These are phyloP conservation scores for Diaporthe velutina DNA, from an alignment of 2,329 filamentous ascomycete genomes.

Conservation along the genomic window DNA sequence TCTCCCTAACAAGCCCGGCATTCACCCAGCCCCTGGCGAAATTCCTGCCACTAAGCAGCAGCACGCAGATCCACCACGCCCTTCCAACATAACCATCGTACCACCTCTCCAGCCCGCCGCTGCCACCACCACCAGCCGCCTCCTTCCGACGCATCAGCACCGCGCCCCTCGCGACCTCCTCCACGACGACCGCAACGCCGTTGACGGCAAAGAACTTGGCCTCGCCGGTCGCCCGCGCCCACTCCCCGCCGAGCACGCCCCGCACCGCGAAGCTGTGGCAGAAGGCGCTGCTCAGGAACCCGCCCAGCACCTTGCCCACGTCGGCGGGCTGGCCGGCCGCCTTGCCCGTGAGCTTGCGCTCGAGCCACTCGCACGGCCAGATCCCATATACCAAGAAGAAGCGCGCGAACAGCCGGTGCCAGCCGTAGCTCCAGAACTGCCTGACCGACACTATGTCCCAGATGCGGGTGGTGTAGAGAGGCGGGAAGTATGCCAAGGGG, in stretches of 20 bases:
- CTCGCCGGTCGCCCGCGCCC: conserved; percentile 48
- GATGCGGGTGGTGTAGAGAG: conserved; percentile 55
- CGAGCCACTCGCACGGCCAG: conserved; percentile 58
- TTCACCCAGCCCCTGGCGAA: conserved; percentile 58
- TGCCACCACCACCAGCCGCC: background rate
- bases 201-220: conserved; percentile 50
- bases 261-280: conserved; percentile 56
- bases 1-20: conserved; percentile 51
- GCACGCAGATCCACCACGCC: conserved; percentile 54
- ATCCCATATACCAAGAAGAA: conserved; percentile 59
- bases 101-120: conserved; percentile 42
- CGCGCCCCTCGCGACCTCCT: conserved; percentile 43
- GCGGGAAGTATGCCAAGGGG: conserved; percentile 57
- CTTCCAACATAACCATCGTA: conserved; percentile 51
- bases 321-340: conserved; percentile 50
- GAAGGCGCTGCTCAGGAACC: conserved; percentile 55
- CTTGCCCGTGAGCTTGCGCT: conserved; percentile 54
- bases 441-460: conserved; percentile 56
- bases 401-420: conserved; percentile 58
- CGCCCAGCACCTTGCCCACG: conserved; percentile 57
- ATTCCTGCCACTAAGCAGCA: conserved; percentile 55
- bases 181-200: conserved; percentile 48
- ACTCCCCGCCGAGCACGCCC: conserved; percentile 53
- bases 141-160: conserved; percentile 42
- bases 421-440: conserved; percentile 58